A percentile compares a stretch with the other conserved stretches of the same genome.
phyloP scores from a whole-genome alignment of 2,329 filamentous ascomycete genomes.

The Nemania sp. region DNA sequence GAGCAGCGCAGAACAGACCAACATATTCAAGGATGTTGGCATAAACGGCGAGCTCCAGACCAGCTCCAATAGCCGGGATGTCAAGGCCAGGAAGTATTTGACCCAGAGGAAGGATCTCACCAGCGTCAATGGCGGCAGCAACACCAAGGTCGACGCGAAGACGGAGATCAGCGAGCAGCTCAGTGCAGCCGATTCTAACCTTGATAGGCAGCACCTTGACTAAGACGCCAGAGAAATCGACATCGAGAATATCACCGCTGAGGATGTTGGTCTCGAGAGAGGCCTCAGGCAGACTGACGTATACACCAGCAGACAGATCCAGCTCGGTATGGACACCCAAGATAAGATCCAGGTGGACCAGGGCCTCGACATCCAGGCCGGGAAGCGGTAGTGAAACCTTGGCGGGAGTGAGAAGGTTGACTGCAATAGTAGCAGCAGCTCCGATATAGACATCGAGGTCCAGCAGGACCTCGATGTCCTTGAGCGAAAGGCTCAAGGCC shows the following conservation, averaged over 20 bases:
- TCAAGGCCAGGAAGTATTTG: constrained; percentile 27
- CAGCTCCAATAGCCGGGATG: constrained; percentile 43
- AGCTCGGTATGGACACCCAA: constrained; percentile 52
- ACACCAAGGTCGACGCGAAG: constrained; percentile 52
- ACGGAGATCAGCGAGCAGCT: constrained; percentile 54
- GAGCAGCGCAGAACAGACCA: constrained; percentile 44
- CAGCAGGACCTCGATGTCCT: constrained; percentile 55
- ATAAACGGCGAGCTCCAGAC: constrained; percentile 51
- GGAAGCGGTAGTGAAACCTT: constrained; percentile 48
- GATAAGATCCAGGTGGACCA: constrained; percentile 57
- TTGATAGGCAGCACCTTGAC: constrained; percentile 51
- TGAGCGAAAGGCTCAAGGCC: constrained; percentile 50
- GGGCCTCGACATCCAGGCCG: constrained; percentile 49
- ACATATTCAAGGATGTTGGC: constrained; percentile 59
- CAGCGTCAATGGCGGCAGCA: constrained; percentile 40
- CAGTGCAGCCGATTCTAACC: constrained; percentile 49
- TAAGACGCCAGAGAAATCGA: constrained; percentile 53
- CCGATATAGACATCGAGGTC: constrained; percentile 51
- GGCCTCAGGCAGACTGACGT: constrained; percentile 54
- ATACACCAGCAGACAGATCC: constrained; percentile 56
- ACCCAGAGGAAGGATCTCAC: constrained; percentile 34
- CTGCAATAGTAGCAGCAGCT: constrained; percentile 51
- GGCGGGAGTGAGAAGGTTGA: constrained; percentile 53
- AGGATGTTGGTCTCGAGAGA: constrained; percentile 47
- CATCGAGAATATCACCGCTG: constrained; percentile 49